These are phyloP conservation scores for Haematococcus sp. DNA, from an alignment of 139 green algal species.

Conservation along the genomic window DNA sequence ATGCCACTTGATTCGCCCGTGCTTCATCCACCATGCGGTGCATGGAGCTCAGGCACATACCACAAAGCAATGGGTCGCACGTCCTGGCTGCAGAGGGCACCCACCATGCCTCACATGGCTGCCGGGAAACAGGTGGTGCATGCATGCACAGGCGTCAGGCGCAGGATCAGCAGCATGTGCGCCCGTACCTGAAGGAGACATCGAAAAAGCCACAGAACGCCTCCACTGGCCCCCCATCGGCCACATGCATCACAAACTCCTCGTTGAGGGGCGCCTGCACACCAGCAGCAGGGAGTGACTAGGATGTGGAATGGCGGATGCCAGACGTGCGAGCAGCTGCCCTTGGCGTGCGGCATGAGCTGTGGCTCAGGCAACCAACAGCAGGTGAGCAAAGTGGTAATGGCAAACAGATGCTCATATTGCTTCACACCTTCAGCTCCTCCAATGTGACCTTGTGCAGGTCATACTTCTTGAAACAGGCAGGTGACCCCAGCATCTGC, in stretches of 20 bases:
- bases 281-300: slow-evolving; percentile 69
- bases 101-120: no score
- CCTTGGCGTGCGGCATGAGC: no score
- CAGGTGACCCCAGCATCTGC: slow-evolving; percentile 70
- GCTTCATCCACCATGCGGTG: no score
- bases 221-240: slow-evolving; percentile 69
- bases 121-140: no score
- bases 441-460: slow-evolving; percentile 76
- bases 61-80: background rate
- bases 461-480: slow-evolving; percentile 83
- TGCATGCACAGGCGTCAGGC: no score
- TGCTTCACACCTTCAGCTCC: slow-evolving; percentile 67
- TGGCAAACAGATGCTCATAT: no score
- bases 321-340: no score
- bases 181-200: slow-evolving; percentile 58
- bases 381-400: no score
- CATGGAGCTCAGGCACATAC: background rate
- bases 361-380: no score
- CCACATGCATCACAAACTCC: slow-evolving; percentile 50
- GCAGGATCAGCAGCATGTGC: background rate
- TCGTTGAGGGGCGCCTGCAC: slow-evolving; percentile 40
- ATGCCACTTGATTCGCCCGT: no score
- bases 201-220: slow-evolving; percentile 91
- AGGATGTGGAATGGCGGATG: slow-evolving; percentile 73
- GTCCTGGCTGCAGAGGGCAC: background rate